These are phyloP conservation scores for Sporothrix phasma DNA, from an alignment of 2,329 filamentous ascomycete species.

Conservation along the genomic window DNA sequence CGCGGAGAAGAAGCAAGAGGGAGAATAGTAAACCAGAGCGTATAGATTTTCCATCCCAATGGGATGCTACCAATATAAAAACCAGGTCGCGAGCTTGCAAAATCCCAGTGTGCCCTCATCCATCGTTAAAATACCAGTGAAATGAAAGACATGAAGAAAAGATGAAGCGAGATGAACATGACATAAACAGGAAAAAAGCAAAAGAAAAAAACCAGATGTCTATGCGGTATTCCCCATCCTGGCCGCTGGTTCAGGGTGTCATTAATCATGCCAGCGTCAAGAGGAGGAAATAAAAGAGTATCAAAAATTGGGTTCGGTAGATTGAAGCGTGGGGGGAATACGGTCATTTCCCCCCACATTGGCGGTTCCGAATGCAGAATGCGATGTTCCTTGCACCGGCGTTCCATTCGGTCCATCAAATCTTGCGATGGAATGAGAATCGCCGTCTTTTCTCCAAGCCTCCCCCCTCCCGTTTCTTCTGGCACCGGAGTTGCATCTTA, in stretches of 20 bases:
- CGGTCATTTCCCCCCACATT: neutral
- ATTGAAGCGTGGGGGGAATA: neutral
- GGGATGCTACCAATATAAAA: conserved; percentile 2
- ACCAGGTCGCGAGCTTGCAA: conserved; percentile 10
- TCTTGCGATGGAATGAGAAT: neutral
- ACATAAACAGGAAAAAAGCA: conserved; percentile 1
- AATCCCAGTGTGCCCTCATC: conserved; percentile 9
- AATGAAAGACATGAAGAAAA: conserved; percentile 4
- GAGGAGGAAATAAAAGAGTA: conserved; percentile 10
- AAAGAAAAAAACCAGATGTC: conserved; percentile 10
- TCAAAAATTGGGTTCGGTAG: neutral
- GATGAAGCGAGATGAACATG: neutral
- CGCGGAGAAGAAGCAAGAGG: neutral
- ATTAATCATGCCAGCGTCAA: conserved; percentile 23
- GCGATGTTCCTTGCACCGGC: neutral
- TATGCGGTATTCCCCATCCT: conserved; percentile 12
- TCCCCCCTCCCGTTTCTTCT: neutral
- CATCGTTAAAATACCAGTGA: neutral
- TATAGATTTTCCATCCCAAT: conserved; percentile 1
- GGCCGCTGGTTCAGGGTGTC: conserved; percentile 20
- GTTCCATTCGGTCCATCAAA: neutral
- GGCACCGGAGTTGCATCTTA: neutral
- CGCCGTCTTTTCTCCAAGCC: neutral
- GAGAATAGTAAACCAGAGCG: neutral
- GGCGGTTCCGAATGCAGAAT: neutral